These are phyloP conservation scores for Stagonosporopsis chrysanthemi DNA, from an alignment of 2,329 filamentous ascomycete genomes.

Conservation along the genomic window DNA sequence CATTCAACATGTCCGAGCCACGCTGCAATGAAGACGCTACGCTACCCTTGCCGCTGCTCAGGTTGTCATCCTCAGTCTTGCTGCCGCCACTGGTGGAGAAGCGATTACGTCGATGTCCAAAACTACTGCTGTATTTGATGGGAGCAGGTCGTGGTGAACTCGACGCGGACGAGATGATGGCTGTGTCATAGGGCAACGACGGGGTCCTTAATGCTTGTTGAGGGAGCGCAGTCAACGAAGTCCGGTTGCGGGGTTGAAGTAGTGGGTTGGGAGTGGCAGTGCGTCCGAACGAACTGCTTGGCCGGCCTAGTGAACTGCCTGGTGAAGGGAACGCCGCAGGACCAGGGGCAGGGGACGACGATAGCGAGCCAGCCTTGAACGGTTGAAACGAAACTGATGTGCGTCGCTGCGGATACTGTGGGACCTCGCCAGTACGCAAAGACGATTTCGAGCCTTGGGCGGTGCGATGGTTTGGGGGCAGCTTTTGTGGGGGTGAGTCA, in stretches of 20 bases:
- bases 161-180: constrained; percentile 70
- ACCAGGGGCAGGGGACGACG: constrained; percentile 76
- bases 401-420: constrained; percentile 66
- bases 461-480: constrained; percentile 55
- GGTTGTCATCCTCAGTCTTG: constrained; percentile 75
- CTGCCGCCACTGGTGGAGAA: constrained; percentile 78
- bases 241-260: constrained; percentile 69
- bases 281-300: constrained; percentile 34
- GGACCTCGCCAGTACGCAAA: constrained; percentile 59
- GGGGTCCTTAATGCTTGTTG: constrained; percentile 74
- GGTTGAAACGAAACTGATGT: constrained; percentile 91
- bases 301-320: constrained; percentile 34
- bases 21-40: constrained; percentile 74
- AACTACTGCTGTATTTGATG: constrained; percentile 93
- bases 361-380: constrained; percentile 96
- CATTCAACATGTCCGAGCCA: constrained; percentile 80
- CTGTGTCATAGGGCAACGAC: constrained; percentile 67
- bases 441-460: constrained; percentile 59
- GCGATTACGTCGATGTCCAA: constrained; percentile 81
- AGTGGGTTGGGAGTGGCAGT: constrained; percentile 35
- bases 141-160: constrained; percentile 81
- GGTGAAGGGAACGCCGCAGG: constrained; percentile 61
- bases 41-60: constrained; percentile 82
- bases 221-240: constrained; percentile 77
- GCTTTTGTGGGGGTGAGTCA: constrained; percentile 59